These are phyloP conservation scores for Lepidium didymum DNA, from an alignment of 345 rosid species.

Conservation along the genomic window DNA sequence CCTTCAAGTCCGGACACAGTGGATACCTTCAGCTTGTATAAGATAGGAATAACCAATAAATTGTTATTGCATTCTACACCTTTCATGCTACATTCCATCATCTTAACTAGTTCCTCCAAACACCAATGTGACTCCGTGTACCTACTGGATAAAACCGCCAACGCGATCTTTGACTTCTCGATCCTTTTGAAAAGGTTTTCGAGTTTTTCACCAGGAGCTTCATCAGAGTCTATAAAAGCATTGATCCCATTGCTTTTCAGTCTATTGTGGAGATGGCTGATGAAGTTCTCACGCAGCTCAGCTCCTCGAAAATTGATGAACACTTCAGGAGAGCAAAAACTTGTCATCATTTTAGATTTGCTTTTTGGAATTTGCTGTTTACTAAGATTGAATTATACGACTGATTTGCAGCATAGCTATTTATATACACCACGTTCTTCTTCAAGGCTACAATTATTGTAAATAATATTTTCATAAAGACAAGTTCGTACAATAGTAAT, in stretches of 20 bases:
- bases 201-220: neutral
- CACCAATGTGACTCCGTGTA: neutral
- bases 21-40: neutral
- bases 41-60: slow-evolving; percentile 2
- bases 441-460: neutral
- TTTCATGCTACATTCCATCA: neutral
- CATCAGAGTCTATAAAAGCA: neutral
- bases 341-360: too few relatives aligned
- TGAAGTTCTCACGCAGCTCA: neutral
- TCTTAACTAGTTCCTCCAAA: neutral
- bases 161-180: neutral
- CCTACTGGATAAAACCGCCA: slow-evolving; percentile 7
- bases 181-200: neutral
- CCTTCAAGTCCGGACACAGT: neutral
- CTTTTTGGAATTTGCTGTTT: too few relatives aligned
- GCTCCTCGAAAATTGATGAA: slow-evolving; percentile 26
- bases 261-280: neutral
- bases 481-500: neutral
- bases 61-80: neutral
- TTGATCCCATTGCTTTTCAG: neutral
- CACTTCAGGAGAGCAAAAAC: neutral
- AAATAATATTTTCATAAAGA: neutral
- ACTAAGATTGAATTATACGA: too few relatives aligned
- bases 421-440: too few relatives aligned
- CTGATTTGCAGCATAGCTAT: too few relatives aligned